Evolutionary conservation across 768 basidiomycete genomes (phyloP).

Genomic region (Fomitopsis serialis): DNA sequence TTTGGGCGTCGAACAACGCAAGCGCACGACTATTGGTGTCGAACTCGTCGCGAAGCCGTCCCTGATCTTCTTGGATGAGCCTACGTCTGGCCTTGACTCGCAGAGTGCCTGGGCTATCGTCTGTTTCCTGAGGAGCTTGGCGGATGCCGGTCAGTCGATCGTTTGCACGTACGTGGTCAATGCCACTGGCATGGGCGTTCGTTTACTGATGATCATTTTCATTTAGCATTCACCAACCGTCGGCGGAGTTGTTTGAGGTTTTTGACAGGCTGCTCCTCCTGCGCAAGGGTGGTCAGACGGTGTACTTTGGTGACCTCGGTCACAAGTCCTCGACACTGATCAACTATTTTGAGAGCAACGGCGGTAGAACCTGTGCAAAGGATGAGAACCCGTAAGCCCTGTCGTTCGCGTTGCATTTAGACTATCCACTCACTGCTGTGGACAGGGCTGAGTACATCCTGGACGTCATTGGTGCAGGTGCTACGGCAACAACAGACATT

Average conservation of each 20-base stretch:
- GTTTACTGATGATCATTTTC: background rate
- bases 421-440: background rate
- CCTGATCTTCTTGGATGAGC: conserved; percentile 84
- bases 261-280: conserved; percentile 80
- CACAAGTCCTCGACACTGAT: conserved; percentile 55
- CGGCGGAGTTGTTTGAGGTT: conserved; percentile 77
- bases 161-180: conserved; percentile 54
- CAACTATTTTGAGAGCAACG: conserved; percentile 71
- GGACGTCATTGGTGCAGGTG: conserved; percentile 54
- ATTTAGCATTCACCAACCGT: conserved; percentile 52
- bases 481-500: conserved; percentile 34
- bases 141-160: conserved; percentile 80
- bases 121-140: conserved; percentile 67
- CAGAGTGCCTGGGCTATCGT: conserved; percentile 85
- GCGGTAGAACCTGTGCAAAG: conserved; percentile 52
- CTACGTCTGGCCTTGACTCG: conserved; percentile 81
- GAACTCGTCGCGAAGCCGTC: conserved; percentile 85
- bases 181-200: background rate
- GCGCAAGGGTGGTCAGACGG: conserved; percentile 66
- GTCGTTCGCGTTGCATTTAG: too few species aligned
- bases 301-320: conserved; percentile 70
- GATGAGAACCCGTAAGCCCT: conserved; percentile 60
- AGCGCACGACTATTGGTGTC: conserved; percentile 82
- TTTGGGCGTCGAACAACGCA: conserved; percentile 66
- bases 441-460: conserved; percentile 43